A percentile compares a stretch with the other conserved stretches of the same genome.
phyloP scores from a whole-genome alignment of 2,329 filamentous ascomycete species.

The Xylariaceae sp. region DNA sequence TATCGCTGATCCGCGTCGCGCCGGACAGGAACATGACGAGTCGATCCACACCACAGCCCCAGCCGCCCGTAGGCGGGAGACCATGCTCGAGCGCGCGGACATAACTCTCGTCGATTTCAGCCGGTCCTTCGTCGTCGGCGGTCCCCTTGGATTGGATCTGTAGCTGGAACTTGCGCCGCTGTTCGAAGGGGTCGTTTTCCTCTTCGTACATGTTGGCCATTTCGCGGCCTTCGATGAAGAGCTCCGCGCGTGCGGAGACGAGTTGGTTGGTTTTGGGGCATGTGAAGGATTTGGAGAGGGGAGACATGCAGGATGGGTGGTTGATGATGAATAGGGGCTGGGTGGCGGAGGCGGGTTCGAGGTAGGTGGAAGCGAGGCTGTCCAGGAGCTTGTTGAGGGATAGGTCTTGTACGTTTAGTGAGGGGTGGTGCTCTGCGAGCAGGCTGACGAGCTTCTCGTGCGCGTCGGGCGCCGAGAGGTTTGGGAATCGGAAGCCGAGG shows the following conservation, averaged over 20 bases:
- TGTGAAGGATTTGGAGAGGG: slow-evolving; percentile 79
- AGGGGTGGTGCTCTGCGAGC: slow-evolving; percentile 55
- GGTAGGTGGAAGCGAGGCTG: slow-evolving; percentile 65
- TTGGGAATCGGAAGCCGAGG: slow-evolving; percentile 61
- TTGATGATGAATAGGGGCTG: slow-evolving; percentile 79
- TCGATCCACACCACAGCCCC: slow-evolving; percentile 90
- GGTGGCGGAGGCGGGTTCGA: slow-evolving; percentile 68
- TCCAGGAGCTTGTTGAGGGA: slow-evolving; percentile 71
- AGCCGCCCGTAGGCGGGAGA: slow-evolving; percentile 91
- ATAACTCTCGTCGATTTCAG: slow-evolving; percentile 71
- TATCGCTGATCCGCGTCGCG: slow-evolving; percentile 73
- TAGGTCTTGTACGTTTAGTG: slow-evolving; percentile 50
- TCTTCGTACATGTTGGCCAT: slow-evolving; percentile 97
- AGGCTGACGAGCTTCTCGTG: slow-evolving; percentile 50
- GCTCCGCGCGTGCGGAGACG: slow-evolving; percentile 76
- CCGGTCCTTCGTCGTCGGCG: slow-evolving; percentile 41
- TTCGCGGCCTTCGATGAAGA: slow-evolving; percentile 76
- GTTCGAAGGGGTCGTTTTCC: slow-evolving; percentile 86
- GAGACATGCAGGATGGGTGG: slow-evolving; percentile 86
- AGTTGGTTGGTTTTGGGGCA: slow-evolving; percentile 64
- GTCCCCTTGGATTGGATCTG: slow-evolving; percentile 39
- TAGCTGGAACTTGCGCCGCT: slow-evolving; percentile 72
- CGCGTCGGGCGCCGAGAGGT: slow-evolving; percentile 53
- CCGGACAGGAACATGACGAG: slow-evolving; percentile 88
- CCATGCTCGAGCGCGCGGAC: slow-evolving; percentile 80